Evolutionary conservation across 1,139 yeast genomes (phyloP).

Genomic region (Petasospora fabianii): DNA sequence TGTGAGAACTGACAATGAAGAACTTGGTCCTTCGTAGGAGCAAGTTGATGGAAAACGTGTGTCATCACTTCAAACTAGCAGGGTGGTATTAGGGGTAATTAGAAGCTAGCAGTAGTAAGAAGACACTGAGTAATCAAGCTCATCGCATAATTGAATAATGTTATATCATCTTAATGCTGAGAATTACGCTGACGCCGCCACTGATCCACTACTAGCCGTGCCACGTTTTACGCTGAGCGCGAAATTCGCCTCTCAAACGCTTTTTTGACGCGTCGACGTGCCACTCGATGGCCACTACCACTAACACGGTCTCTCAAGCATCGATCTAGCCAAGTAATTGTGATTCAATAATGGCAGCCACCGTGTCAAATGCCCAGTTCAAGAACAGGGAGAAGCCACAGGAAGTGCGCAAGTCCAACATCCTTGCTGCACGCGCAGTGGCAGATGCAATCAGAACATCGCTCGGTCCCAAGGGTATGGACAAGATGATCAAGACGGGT

Average conservation of each 20-base stretch:
- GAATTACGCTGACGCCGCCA: no score
- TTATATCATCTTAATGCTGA: no score
- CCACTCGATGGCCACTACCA: neutral
- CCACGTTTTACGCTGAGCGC: slow-evolving; percentile 6
- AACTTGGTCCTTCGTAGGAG: slow-evolving; percentile 47
- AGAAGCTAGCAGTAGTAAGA: neutral
- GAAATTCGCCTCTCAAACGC: neutral
- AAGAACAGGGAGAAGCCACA: slow-evolving; percentile 95
- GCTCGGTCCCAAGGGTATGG: slow-evolving; percentile 98
- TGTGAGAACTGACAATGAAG: slow-evolving; percentile 64
- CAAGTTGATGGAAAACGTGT: slow-evolving; percentile 33
- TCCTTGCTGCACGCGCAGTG: slow-evolving; percentile 94
- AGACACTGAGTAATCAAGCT: neutral
- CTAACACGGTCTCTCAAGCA: no score
- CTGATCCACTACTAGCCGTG: no score
- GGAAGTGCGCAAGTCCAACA: slow-evolving; percentile 91
- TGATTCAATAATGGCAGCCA: neutral
- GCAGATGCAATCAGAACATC: slow-evolving; percentile 98
- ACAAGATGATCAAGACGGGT: slow-evolving; percentile 94
- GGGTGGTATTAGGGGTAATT: neutral
- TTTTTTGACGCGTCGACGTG: slow-evolving; percentile 2
- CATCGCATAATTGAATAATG: no score
- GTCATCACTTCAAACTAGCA: slow-evolving; percentile 4
- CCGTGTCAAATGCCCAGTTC: slow-evolving; percentile 74
- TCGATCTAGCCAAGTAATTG: no score